A percentile compares a stretch with the other conserved stretches of the same genome.
phyloP scores from a whole-genome alignment of 768 basidiomycete species.

The Leccinum broughii region DNA sequence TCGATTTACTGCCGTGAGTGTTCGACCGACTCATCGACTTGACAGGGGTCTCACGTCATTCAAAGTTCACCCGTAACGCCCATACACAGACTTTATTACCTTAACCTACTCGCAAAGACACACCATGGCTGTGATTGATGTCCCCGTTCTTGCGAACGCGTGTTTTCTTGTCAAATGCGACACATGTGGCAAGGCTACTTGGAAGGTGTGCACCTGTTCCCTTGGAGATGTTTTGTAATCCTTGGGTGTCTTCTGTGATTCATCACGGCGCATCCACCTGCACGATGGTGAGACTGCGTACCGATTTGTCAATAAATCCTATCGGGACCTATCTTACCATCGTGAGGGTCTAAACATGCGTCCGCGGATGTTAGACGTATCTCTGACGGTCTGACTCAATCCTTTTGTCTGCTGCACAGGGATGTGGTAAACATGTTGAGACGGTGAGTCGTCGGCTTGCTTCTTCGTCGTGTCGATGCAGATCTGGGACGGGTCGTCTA shows the following conservation, averaged over 20 bases:
- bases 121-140: slow-evolving; percentile 25
- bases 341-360: slow-evolving; percentile 10
- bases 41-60: slow-evolving; percentile 22
- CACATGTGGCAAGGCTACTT: slow-evolving; percentile 67
- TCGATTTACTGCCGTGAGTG: not conserved
- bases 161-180: slow-evolving; percentile 61
- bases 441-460: slow-evolving; percentile 43
- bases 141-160: slow-evolving; percentile 44
- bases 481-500: slow-evolving; percentile 20
- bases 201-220: slow-evolving; percentile 53
- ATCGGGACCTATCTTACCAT: slow-evolving; percentile 3
- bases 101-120: slow-evolving; percentile 31
- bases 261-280: slow-evolving; percentile 20
- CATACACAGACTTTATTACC: slow-evolving; percentile 33
- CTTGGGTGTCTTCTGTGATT: slow-evolving; percentile 18
- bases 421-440: slow-evolving; percentile 69
- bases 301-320: slow-evolving; percentile 10
- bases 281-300: slow-evolving; percentile 16
- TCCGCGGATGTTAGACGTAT: slow-evolving; percentile 21
- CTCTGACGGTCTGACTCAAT: slow-evolving; percentile 9
- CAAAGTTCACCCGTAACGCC: slow-evolving; percentile 15
- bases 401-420: slow-evolving; percentile 41
- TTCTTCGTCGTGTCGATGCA: slow-evolving; percentile 13
- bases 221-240: slow-evolving; percentile 26
- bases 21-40: slow-evolving; percentile 7